These are phyloP conservation scores for Fraxinus pennsylvanica DNA, from an alignment of 257 asterid genomes.

Conservation along the genomic window DNA sequence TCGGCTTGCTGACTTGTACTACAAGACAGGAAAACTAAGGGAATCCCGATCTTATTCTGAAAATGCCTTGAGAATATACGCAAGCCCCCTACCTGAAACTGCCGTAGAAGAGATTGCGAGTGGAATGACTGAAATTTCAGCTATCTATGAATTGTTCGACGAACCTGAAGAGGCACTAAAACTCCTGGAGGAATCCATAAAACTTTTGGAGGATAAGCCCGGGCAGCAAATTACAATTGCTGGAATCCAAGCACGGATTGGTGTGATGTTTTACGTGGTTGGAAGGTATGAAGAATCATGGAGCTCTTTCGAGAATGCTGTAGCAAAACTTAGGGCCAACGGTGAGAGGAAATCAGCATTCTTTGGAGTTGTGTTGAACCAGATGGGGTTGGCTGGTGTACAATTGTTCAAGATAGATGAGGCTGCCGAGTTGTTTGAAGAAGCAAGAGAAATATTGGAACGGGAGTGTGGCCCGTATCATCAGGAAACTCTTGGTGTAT, in stretches of 20 bases:
- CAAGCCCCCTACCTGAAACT: conserved; percentile 89
- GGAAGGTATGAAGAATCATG: conserved; percentile 87
- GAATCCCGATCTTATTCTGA: conserved; percentile 95
- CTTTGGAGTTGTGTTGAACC: conserved; percentile 94
- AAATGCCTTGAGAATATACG: conserved; percentile 83
- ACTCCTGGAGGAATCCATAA: conserved; percentile 84
- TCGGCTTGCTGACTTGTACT: conserved; percentile 84
- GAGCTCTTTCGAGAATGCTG: conserved; percentile 75
- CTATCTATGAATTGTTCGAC: conserved; percentile 83
- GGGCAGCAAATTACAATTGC: conserved; percentile 97
- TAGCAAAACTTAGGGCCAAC: conserved; percentile 73
- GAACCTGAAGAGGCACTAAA: conserved; percentile 96
- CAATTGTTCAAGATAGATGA: conserved; percentile 94
- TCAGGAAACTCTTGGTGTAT: conserved; percentile 96
- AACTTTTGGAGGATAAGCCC: conserved; percentile 86
- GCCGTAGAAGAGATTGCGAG: conserved; percentile 86
- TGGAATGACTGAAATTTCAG: conserved; percentile 90
- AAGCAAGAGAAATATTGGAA: conserved; percentile 90
- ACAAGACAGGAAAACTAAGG: conserved; percentile 88
- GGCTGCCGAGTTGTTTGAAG: conserved; percentile 97
- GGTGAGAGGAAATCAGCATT: conserved; percentile 96
- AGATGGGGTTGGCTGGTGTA: conserved; percentile 95
- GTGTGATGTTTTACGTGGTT: conserved; percentile 91
- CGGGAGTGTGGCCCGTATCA: conserved; percentile 91
- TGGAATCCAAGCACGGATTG: conserved; percentile 94